Conservation (phyloP, 257 asterid species). For the Voacanga thouarsii region DNA sequence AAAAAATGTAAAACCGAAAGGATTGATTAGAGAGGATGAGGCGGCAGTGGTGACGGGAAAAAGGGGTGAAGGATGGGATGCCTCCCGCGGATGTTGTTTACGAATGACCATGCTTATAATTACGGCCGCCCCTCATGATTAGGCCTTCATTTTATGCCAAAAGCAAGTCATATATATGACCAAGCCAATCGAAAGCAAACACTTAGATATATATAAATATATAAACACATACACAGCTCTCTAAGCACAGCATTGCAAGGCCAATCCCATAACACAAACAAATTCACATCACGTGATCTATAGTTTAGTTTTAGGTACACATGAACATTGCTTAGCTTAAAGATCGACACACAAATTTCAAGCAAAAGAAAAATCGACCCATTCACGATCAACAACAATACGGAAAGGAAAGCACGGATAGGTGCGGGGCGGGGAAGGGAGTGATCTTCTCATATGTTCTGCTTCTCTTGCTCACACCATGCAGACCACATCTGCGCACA, state of each 20-base stretch:
- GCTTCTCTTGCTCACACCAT: constrained; percentile 9
- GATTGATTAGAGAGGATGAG: no score
- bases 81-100: no score
- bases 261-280: background rate
- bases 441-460: background rate
- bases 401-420: background rate
- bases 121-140: no score
- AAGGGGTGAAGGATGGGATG: no score
- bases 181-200: background rate
- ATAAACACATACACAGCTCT: no score
- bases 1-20: no score
- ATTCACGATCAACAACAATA: background rate
- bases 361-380: background rate
- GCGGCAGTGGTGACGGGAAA: no score
- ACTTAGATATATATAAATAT: background rate
- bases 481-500: background rate
- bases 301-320: background rate
- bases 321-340: background rate
- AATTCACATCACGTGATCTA: background rate
- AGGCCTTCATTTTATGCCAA: no score
- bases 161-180: no score
- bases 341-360: background rate
- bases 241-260: background rate
- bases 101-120: no score
- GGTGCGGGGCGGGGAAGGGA: no score